phyloP scores from a whole-genome alignment of 2,329 filamentous ascomycete genomes.

The Pezicula rhizophila region DNA sequence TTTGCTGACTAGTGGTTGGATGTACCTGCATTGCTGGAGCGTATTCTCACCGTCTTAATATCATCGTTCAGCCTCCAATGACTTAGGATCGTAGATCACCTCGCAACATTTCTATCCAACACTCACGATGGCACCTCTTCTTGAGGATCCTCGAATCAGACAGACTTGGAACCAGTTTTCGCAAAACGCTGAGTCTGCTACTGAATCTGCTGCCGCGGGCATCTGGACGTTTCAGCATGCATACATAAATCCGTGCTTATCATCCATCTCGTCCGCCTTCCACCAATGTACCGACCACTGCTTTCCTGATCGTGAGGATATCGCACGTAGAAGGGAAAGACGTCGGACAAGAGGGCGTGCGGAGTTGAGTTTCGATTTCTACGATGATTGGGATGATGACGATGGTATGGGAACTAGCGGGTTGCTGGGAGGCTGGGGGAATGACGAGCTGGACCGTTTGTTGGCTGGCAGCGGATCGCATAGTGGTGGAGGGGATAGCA shows the following conservation, averaged over 20 bases:
- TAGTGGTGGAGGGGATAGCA: conserved; percentile 34
- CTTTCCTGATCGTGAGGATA: conserved; percentile 66
- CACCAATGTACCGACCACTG: conserved; percentile 69
- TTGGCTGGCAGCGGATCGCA: conserved; percentile 61
- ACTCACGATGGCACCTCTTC: conserved; percentile 33
- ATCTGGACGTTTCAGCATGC: conserved; percentile 84
- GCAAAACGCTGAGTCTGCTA: conserved; percentile 83
- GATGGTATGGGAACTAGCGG: conserved; percentile 46
- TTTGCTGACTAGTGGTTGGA: too few relatives aligned
- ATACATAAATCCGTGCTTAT: conserved; percentile 78
- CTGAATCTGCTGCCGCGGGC: conserved; percentile 83
- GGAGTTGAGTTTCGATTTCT: conserved; percentile 91
- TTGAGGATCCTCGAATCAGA: conserved; percentile 80
- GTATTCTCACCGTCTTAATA: too few relatives aligned
- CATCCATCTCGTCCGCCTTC: conserved; percentile 58
- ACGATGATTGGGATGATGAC: conserved; percentile 85
- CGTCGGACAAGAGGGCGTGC: conserved; percentile 54
- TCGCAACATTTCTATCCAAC: neutral
- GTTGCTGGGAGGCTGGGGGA: conserved; percentile 67
- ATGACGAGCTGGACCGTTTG: conserved; percentile 79
- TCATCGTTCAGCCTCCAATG: neutral
- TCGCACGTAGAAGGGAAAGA: conserved; percentile 63
- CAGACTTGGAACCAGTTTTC: conserved; percentile 91
- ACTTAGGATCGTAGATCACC: neutral
- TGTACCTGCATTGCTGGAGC: too few relatives aligned